Conservation (phyloP, 2,329 filamentous ascomycete genomes). For the Dendryphion nanum region DNA sequence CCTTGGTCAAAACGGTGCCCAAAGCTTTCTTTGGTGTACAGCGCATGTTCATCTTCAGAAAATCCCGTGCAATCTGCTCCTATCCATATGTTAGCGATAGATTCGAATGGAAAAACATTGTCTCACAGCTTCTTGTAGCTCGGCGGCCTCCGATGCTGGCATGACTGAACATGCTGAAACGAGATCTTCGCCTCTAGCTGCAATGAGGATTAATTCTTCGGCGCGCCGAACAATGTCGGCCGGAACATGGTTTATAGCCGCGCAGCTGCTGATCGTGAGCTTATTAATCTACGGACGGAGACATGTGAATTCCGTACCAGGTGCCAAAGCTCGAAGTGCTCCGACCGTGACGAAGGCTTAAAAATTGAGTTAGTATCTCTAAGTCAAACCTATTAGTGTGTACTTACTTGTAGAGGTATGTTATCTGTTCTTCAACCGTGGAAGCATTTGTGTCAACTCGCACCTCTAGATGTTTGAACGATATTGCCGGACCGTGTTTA, state of each 20-base stretch:
- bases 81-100: neutral
- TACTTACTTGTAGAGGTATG: constrained; percentile 68
- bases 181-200: constrained; percentile 73
- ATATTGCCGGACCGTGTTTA: constrained; percentile 48
- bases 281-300: neutral
- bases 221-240: constrained; percentile 70
- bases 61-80: constrained; percentile 42
- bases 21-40: no score
- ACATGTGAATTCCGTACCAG: constrained; percentile 49
- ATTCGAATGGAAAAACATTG: neutral
- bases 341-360: constrained; percentile 58
- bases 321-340: constrained; percentile 83
- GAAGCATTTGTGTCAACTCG: constrained; percentile 54
- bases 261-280: constrained; percentile 56
- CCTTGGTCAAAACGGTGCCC: no score
- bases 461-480: constrained; percentile 72
- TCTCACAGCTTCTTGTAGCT: constrained; percentile 65
- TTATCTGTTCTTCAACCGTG: constrained; percentile 61
- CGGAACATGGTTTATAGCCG: constrained; percentile 81
- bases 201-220: constrained; percentile 67
- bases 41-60: no score
- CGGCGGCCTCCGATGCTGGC: constrained; percentile 60
- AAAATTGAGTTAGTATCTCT: constrained; percentile 11
- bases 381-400: neutral
- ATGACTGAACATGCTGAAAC: constrained; percentile 69